Conservation (phyloP, 257 asterid species). For the Ilex asprella region DNA sequence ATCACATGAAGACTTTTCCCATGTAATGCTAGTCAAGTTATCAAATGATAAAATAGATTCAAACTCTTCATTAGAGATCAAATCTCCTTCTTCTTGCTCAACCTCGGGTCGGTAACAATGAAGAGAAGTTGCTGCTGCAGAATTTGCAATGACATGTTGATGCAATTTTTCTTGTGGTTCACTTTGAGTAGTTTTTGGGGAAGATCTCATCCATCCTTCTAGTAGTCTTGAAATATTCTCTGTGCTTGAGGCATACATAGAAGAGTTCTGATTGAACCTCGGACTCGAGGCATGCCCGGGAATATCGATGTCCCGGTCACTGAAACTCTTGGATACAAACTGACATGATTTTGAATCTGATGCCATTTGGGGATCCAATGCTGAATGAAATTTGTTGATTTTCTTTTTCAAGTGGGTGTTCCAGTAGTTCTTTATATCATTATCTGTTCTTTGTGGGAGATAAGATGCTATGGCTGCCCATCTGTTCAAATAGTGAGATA, state of each 20-base stretch:
- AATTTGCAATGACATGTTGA: background rate
- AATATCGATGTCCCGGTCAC: constrained; percentile 12
- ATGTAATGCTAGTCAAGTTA: constrained; percentile 15
- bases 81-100: constrained; percentile 11
- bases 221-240: constrained; percentile 85
- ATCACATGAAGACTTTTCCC: constrained; percentile 41
- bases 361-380: constrained; percentile 30
- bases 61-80: constrained; percentile 27
- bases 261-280: constrained; percentile 22
- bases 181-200: constrained; percentile 20
- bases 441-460: constrained; percentile 90
- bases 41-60: constrained; percentile 41
- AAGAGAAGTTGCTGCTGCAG: constrained; percentile 1
- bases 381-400: constrained; percentile 53
- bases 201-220: constrained; percentile 92
- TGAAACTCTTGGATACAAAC: constrained; percentile 23
- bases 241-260: constrained; percentile 76
- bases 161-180: background rate
- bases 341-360: constrained; percentile 24
- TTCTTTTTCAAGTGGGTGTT: constrained; percentile 93
- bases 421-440: constrained; percentile 96
- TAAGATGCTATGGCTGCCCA: constrained; percentile 99
- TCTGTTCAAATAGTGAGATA: constrained; percentile 22
- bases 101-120: constrained; percentile 29
- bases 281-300: constrained; percentile 8